phyloP scores from a whole-genome alignment of 192 early-diverging fungal species.

The Coemansia sp. region DNA sequence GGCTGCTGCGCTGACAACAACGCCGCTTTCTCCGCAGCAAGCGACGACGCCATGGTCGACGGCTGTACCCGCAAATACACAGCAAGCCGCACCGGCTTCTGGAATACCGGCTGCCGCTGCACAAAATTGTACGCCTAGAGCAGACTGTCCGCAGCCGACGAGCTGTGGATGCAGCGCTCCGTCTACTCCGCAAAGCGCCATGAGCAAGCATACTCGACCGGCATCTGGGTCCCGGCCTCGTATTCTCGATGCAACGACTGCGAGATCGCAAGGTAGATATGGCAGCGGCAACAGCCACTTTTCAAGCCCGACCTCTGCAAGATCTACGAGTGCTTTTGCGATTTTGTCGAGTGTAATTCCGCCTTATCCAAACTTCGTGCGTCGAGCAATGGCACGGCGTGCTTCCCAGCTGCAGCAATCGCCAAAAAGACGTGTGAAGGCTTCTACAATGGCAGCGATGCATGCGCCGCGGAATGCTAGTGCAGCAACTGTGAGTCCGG shows the following conservation, averaged over 20 bases:
- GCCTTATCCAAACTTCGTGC: background rate
- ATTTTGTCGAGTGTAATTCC: background rate
- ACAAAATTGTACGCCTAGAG: background rate
- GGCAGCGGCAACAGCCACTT: background rate
- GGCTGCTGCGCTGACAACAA: background rate
- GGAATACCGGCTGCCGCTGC: background rate
- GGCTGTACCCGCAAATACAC: background rate
- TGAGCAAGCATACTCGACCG: no score
- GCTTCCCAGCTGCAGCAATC: background rate
- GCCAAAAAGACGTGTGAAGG: no score
- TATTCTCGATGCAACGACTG: background rate
- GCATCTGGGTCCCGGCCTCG: background rate
- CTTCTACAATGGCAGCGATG: no score
- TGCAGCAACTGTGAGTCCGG: background rate
- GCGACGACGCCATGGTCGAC: background rate
- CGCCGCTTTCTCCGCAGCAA: background rate
- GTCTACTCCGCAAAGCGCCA: background rate
- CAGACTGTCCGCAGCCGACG: background rate
- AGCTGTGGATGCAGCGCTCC: background rate
- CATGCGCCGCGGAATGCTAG: background rate
- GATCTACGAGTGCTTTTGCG: background rate
- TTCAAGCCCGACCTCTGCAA: slow-evolving; percentile 1
- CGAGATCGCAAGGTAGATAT: background rate
- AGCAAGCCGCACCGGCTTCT: background rate
- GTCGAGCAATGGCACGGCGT: background rate